Base-by-base conservation (phyloP, 306 rosid species). In the Pterocarpus santalinus region DNA sequence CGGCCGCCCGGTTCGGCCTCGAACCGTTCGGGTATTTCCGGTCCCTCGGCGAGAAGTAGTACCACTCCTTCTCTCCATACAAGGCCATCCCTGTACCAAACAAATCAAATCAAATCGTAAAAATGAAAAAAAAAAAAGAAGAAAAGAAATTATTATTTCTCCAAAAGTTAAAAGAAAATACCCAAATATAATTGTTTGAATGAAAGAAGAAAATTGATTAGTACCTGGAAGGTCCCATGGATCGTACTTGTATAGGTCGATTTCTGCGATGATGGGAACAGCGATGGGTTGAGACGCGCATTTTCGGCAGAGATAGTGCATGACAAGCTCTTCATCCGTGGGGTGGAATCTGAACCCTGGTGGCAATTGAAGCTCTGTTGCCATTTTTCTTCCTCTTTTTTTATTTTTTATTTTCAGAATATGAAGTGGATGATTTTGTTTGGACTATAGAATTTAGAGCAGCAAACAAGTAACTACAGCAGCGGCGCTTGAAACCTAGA, bases 321-420 rank as follows among this genome's bases (percentile, higher is more conserved):
- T 77, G 57, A 96, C 97, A 9, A 96, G 97, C 85, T 96, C 99
- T 58, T 96, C 98, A 52, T 96, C 98, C 69, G 99, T 96, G 1
- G 98, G 98, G 55, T 96, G 99, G 81, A 96, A 96, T 82, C 99
- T 76, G 90, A 96, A 93, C 1, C 99, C 98, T 0, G 97, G 97
- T 7, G 99, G 98, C 12, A 96, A 65, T 72, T 90, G 92, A 74
- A 96, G 90, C 47, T 90, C 95, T 5, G 91, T 47, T 47, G 94
- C 79, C 97, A 91, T 82, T 17, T 74, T 34, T 1, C 28, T 22
- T 22, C 28, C 28, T 22, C 28, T 22, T 22, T 22, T 22, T 22
- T 22, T 22, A 0, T 22, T 22, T 22, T 22, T 60, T 22, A 0
- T 22, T 22, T 22, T 22, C 28, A 22, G 28, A 22, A 22, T 22